phyloP scores from a whole-genome alignment of 2,329 filamentous ascomycete species.

The Fusarium incarnatum region DNA sequence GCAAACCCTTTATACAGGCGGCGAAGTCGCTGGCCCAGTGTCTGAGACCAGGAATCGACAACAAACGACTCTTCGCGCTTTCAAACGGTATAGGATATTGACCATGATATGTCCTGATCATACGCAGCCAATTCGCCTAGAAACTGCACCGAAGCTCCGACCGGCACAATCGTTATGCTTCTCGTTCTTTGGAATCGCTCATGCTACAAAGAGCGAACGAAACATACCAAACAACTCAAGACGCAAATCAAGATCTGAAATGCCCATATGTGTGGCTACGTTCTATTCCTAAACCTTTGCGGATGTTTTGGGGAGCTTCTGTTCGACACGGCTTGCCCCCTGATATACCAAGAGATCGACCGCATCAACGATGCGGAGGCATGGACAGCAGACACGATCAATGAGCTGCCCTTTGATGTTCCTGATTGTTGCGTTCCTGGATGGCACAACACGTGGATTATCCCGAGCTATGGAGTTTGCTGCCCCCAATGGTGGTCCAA shows the following conservation, averaged over 20 bases:
- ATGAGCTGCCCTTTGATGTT: constrained; percentile 44
- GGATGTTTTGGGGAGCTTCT: constrained; percentile 45
- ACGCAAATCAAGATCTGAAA: constrained; percentile 1
- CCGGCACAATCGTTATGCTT: constrained; percentile 30
- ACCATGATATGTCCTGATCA: constrained; percentile 31
- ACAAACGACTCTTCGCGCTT: constrained; percentile 3
- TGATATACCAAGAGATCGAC: constrained; percentile 43
- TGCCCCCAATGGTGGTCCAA: constrained; percentile 34
- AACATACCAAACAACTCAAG: constrained; percentile 21
- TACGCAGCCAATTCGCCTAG: neutral
- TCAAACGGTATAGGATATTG: constrained; percentile 12
- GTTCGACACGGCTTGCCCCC: constrained; percentile 40
- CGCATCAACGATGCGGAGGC: constrained; percentile 46
- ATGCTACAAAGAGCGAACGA: constrained; percentile 25
- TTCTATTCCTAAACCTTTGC: constrained; percentile 45
- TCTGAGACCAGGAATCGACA: neutral
- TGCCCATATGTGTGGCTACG: constrained; percentile 47
- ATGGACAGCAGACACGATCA: constrained; percentile 38
- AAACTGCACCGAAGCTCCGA: neutral
- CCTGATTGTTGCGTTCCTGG: constrained; percentile 42
- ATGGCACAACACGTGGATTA: constrained; percentile 44
- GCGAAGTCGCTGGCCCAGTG: neutral
- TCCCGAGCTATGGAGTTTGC: constrained; percentile 28
- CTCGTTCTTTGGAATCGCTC: neutral
- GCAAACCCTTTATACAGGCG: constrained; percentile 15